Evolutionary conservation across 257 asterid genomes (phyloP), one percentile per base, ranked within the genome.

Genomic region (Schizonepeta tenuifolia): DNA sequence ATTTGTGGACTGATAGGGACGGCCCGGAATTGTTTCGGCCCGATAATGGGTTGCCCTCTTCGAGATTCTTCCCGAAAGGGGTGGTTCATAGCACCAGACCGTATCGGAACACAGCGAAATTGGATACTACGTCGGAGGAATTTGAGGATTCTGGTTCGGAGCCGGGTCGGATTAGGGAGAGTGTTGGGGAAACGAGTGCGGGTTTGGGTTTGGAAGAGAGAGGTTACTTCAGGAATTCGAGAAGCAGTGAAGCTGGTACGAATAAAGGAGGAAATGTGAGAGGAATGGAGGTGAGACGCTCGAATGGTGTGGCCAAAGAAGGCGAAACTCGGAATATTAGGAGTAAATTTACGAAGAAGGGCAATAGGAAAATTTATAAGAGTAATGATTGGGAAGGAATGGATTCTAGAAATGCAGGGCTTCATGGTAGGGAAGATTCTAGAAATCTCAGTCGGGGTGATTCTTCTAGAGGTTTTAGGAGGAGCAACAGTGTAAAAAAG

Each of bases 61-160:
- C 93, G 7, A 85, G 99, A 84, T 95, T 87, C 79, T 91, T 95
- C 61, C 99, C 99, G 0, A 95, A 95, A 78, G 96, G 97, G 38
- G 94, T 89, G 69, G 97, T 95, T 79, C 96, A 92, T 71, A 92
- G 98, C 76, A 46, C 76, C 62, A 85, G 77, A 67, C 97, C 99
- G 0, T 88, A 90, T 60, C 90, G 90, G 31, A 80, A 71, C 46
- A 50, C 79, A 53, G 90, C 59, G 28, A 65, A 78, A 8, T 33
- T 44, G 64, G 60, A 36, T 31, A 49, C 65, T 62, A 33, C 55
- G 7, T 36, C 46, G 49, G 82, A 72, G 35, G 85, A 74, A 47
- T 72, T 64, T 31, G 78, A 53, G 47, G 50, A 78, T 46, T 71
- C 61, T 24, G 75, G 71, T 15, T 8, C 55, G 8, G 57, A 38